A percentile compares a stretch with the other conserved stretches of the same genome.
These are phyloP conservation scores for Phytophthora sojae DNA, from an alignment of 352 stramenopile species.

Conservation along the genomic window DNA sequence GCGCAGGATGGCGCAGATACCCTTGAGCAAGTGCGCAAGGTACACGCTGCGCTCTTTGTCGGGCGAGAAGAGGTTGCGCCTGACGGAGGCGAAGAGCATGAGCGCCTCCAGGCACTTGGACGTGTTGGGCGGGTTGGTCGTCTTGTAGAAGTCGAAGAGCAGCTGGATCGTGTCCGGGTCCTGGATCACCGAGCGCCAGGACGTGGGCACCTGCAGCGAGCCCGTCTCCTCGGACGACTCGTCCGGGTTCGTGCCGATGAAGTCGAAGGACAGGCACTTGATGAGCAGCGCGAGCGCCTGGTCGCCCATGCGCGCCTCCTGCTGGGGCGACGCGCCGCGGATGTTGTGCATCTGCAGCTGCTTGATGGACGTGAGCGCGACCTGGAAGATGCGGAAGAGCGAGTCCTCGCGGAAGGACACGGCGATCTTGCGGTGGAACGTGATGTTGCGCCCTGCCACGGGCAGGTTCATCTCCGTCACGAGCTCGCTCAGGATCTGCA, in stretches of 20 bases:
- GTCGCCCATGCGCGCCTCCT: slow-evolving; percentile 95
- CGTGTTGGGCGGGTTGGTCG: slow-evolving; percentile 92
- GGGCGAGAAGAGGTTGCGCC: slow-evolving; percentile 96
- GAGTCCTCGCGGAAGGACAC: slow-evolving; percentile 98
- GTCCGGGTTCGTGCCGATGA: slow-evolving; percentile 99
- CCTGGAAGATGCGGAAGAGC: slow-evolving; percentile 96
- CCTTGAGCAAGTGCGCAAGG: slow-evolving; percentile 92
- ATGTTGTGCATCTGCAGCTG: slow-evolving; percentile 95
- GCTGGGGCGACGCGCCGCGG: slow-evolving; percentile 71
- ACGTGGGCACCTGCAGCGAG: slow-evolving; percentile 97
- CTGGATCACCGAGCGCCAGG: slow-evolving; percentile 95
- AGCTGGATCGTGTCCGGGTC: slow-evolving; percentile 95
- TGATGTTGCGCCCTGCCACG: slow-evolving; percentile 94
- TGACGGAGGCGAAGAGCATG: slow-evolving; percentile 95
- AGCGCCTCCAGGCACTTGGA: slow-evolving; percentile 96
- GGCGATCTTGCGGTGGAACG: slow-evolving; percentile 97
- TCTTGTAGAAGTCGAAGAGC: slow-evolving; percentile 98
- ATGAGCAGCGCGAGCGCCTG: slow-evolving; percentile 93
- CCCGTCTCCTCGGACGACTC: slow-evolving; percentile 98
- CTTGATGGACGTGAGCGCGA: slow-evolving; percentile 96
- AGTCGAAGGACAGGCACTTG: slow-evolving; percentile 98
- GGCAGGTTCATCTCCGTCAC: slow-evolving; percentile 98
- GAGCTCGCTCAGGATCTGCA: slow-evolving; percentile 98
- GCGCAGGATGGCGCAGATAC: slow-evolving; percentile 94
- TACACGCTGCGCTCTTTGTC: slow-evolving; percentile 97